Percentiles rank a stretch among this genome's conserved stretches.
Evolutionary conservation across 2,329 filamentous ascomycete genomes (phyloP).

Genomic region (Celoporthe dispersa): DNA sequence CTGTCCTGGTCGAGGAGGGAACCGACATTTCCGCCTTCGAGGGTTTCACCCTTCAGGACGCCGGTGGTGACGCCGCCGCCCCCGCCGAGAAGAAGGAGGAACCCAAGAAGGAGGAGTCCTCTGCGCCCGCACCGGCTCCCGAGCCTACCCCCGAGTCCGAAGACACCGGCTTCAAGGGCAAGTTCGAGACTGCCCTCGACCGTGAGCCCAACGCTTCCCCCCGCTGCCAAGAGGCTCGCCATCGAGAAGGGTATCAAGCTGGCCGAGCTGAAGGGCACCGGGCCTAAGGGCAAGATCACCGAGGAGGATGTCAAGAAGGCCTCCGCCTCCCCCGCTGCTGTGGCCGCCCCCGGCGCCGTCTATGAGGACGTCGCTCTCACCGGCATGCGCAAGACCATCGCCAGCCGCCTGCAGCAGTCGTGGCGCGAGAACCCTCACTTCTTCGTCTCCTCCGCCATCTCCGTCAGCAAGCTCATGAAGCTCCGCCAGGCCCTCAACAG

Average conservation of each 20-base stretch:
- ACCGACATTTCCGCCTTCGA: slow-evolving; percentile 87
- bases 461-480: slow-evolving; percentile 93
- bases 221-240: slow-evolving; percentile 79
- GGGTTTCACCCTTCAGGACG: slow-evolving; percentile 85
- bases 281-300: slow-evolving; percentile 84
- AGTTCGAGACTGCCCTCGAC: slow-evolving; percentile 81
- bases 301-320: slow-evolving; percentile 92
- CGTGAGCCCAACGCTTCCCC: slow-evolving; percentile 75
- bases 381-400: slow-evolving; percentile 98
- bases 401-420: slow-evolving; percentile 85
- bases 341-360: slow-evolving; percentile 59
- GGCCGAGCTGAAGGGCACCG: slow-evolving; percentile 81
- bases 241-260: slow-evolving; percentile 82
- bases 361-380: slow-evolving; percentile 85
- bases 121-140: slow-evolving; percentile 56
- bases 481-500: slow-evolving; percentile 92
- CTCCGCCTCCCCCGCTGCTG: slow-evolving; percentile 57
- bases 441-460: slow-evolving; percentile 90
- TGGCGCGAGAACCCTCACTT: slow-evolving; percentile 96
- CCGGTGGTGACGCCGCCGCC: slow-evolving; percentile 76
- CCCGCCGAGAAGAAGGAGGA: slow-evolving; percentile 69
- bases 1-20: slow-evolving; percentile 90
- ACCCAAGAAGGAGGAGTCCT: slow-evolving; percentile 63
- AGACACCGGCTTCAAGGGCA: slow-evolving; percentile 74
- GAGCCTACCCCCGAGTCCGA: slow-evolving; percentile 62